Conservation (phyloP, 768 basidiomycete species). For the Leucocoprinus sp. region DNA sequence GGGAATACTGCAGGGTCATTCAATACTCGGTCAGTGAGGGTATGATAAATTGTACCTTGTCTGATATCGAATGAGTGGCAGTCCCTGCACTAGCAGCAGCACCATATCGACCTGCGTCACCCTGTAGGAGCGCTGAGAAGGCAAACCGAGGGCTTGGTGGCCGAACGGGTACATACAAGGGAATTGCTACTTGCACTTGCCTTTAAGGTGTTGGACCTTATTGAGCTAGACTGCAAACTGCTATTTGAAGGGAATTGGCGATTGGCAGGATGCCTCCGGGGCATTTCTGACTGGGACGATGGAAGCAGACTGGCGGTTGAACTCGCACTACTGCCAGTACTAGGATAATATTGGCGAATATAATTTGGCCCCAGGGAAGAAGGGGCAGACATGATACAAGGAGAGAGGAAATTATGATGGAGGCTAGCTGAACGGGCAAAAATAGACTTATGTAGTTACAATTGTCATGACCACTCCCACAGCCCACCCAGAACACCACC, state of each 20-base stretch:
- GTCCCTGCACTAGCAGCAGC: slow-evolving; percentile 20
- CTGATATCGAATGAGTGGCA: slow-evolving; percentile 40
- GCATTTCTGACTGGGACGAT: slow-evolving; percentile 6
- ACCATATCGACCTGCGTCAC: slow-evolving; percentile 32
- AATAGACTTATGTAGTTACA: not conserved
- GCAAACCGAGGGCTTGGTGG: not conserved
- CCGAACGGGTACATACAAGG: slow-evolving; percentile 26
- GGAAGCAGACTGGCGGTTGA: slow-evolving; percentile 48
- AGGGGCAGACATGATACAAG: slow-evolving; percentile 19
- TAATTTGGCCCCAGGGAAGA: slow-evolving; percentile 24
- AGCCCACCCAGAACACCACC: slow-evolving; percentile 38
- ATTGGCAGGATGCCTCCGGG: slow-evolving; percentile 6
- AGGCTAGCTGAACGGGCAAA: slow-evolving; percentile 3
- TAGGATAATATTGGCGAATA: slow-evolving; percentile 34
- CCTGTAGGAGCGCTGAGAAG: slow-evolving; percentile 19
- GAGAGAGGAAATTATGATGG: slow-evolving; percentile 4
- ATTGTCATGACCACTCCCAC: slow-evolving; percentile 1
- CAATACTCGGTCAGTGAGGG: slow-evolving; percentile 6
- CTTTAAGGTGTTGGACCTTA: not conserved
- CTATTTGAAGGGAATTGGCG: not conserved
- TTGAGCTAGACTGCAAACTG: not conserved
- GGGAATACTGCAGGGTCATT: slow-evolving; percentile 46
- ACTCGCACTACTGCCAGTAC: slow-evolving; percentile 28
- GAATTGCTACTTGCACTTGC: slow-evolving; percentile 27
- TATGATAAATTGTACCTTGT: slow-evolving; percentile 36